Conservation (phyloP, 805 yeast species). For the Torulaspora franciscae region DNA sequence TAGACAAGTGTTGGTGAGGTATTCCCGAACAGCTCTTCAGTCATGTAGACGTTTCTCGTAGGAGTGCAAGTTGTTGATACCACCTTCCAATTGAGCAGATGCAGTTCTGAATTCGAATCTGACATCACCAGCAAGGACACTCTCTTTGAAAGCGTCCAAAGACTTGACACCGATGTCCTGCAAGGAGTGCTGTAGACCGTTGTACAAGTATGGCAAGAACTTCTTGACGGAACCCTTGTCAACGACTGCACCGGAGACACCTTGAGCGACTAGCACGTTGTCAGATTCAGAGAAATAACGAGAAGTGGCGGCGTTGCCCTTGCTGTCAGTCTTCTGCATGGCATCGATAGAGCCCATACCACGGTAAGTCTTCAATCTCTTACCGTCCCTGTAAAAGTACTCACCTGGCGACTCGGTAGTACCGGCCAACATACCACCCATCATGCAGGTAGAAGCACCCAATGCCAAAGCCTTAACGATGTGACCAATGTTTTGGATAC, state of each 20-base stretch:
- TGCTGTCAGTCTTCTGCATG: constrained; percentile 82
- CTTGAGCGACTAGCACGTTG: constrained; percentile 95
- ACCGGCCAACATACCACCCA: constrained; percentile 99
- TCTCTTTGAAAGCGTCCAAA: constrained; percentile 54
- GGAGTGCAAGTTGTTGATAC: constrained; percentile 92
- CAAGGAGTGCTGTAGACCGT: constrained; percentile 96
- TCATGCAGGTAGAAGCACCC: constrained; percentile 97
- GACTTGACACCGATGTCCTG: constrained; percentile 93
- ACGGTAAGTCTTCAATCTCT: constrained; percentile 94
- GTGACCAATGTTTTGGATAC: constrained; percentile 98
- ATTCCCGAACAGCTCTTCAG: constrained; percentile 35
- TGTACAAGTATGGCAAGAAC: constrained; percentile 88
- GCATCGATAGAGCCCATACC: constrained; percentile 99
- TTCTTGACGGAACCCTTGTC: constrained; percentile 95
- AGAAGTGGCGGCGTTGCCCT: constrained; percentile 96
- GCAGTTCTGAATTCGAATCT: constrained; percentile 98
- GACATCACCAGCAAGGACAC: constrained; percentile 62
- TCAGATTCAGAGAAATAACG: constrained; percentile 97
- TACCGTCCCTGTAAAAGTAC: constrained; percentile 95
- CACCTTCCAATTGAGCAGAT: constrained; percentile 98
- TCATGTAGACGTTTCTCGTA: constrained; percentile 96
- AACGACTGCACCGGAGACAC: constrained; percentile 94
- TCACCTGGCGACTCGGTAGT: constrained; percentile 98
- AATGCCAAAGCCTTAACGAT: constrained; percentile 93
- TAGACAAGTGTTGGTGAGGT: background rate